phyloP scores from a whole-genome alignment of 2,329 filamentous ascomycete species.

The Apiospora koreana region DNA sequence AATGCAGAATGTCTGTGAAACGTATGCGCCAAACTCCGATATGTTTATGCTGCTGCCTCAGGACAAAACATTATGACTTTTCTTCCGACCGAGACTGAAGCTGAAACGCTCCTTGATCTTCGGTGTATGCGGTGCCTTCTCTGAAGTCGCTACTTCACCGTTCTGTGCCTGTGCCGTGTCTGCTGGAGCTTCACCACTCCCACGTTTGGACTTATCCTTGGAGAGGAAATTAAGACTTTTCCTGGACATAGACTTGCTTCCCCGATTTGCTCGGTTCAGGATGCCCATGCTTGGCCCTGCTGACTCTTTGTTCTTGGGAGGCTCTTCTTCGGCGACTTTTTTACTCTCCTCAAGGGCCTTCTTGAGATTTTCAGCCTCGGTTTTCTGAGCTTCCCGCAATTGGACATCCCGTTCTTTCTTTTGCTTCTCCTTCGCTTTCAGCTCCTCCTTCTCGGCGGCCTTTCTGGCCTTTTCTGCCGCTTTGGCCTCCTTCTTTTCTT shows the following conservation, averaged over 20 bases:
- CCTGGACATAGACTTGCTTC: constrained; percentile 77
- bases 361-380: constrained; percentile 54
- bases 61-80: constrained; percentile 48
- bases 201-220: constrained; percentile 48
- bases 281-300: constrained; percentile 41
- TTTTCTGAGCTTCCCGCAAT: constrained; percentile 40
- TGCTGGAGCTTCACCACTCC: constrained; percentile 31
- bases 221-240: constrained; percentile 71
- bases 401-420: constrained; percentile 38
- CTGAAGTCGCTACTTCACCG: constrained; percentile 30
- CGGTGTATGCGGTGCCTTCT: constrained; percentile 42
- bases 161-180: constrained; percentile 32
- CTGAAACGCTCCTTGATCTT: constrained; percentile 66
- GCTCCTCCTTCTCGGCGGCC: constrained; percentile 46
- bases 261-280: constrained; percentile 67
- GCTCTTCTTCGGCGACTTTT: constrained; percentile 52
- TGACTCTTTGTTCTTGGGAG: constrained; percentile 57
- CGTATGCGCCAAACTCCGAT: not conserved
- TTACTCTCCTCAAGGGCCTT: constrained; percentile 61
- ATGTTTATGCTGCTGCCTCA: not conserved
- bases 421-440: constrained; percentile 46
- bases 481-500: constrained; percentile 69
- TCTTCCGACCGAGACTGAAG: constrained; percentile 69
- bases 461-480: constrained; percentile 52
- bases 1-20: not conserved